Evolutionary conservation across 2,329 filamentous ascomycete species (phyloP), one percentile per base, ranked within the genome.

Genomic region (Amylocarpus encephaloides): DNA sequence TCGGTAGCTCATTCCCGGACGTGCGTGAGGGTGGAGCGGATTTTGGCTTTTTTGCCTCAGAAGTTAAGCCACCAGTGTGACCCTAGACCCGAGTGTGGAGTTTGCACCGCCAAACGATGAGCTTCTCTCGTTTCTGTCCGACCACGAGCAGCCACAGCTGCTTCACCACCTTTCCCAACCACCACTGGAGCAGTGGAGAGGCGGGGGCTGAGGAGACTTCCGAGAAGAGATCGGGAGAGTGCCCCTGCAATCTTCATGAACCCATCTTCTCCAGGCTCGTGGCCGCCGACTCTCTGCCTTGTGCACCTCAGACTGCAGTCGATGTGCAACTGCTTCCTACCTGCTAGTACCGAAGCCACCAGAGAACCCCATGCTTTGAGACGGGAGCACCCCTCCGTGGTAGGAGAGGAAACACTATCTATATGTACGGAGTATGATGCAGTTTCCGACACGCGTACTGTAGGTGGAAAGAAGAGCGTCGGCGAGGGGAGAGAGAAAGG

Each of bases 171-270:
- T 26, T 26, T 26, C 7, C 22, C 22, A 26, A 4, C 22, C 22
- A 26, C 22, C 22, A 7, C 22, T 26, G 7, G 22, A 41, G 18
- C 22, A 7, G 4, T 26, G 7, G 22, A 41, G 18, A 41, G 13
- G 5, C 38, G 5, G 22, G 40, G 48, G 46, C 41, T 49, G 48
- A 36, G 38, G 48, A 34, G 41, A 36, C 42, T 19, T 49, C 40
- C 16, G 19, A 19, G 12, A 16, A 18, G 41, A 26, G 15, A 26
- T 26, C 26, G 32, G 32, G 46, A 43, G 19, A 34, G 11, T 5
- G 46, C 26, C 54, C 54, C 46, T 54, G 52, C 42, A 53, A 54
- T 50, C 50, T 48, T 52, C 47, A 46, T 50, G 51, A 45, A 48
- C 48, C 44, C 30, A 51, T 26, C 4, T 26, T 7, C 48, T 48